Evolutionary conservation across 2,329 filamentous ascomycete genomes (phyloP).

Genomic region (Acarospora socialis): DNA sequence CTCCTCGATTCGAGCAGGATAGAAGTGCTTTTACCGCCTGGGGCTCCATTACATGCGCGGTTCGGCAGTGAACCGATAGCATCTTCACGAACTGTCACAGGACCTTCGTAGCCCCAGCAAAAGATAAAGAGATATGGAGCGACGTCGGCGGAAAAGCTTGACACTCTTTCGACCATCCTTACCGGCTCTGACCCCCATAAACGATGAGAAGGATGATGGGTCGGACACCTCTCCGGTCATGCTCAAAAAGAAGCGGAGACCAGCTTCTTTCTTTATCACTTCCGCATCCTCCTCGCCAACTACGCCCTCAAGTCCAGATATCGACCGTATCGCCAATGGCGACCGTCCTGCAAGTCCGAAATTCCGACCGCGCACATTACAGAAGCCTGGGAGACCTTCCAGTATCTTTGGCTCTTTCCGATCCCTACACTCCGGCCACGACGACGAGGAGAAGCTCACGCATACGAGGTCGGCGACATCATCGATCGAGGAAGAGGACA

Average conservation of each 20-base stretch:
- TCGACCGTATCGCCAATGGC: constrained; percentile 3
- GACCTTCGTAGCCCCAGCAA: too few relatives aligned
- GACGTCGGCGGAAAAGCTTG: constrained; percentile 12
- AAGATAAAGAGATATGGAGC: too few relatives aligned
- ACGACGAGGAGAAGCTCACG: constrained; percentile 36
- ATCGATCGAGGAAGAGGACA: constrained; percentile 30
- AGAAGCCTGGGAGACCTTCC: constrained; percentile 35
- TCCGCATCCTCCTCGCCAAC: too few relatives aligned
- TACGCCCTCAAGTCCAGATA: neutral
- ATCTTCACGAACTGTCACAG: too few relatives aligned
- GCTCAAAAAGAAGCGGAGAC: constrained; percentile 9
- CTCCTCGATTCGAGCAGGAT: too few relatives aligned
- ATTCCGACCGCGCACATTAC: constrained; percentile 27
- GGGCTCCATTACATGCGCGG: too few relatives aligned
- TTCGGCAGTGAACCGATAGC: too few relatives aligned
- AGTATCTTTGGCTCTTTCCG: constrained; percentile 43
- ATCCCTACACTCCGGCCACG: constrained; percentile 36
- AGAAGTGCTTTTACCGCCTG: too few relatives aligned
- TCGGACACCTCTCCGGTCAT: constrained; percentile 3
- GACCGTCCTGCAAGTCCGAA: constrained; percentile 14
- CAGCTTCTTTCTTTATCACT: constrained; percentile 2
- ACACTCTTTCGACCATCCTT: constrained; percentile 11
- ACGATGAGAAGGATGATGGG: constrained; percentile 9
- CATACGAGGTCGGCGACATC: constrained; percentile 37
- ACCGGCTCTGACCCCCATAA: constrained; percentile 11